Evolutionary conservation across 192 early-diverging fungal species (phyloP).

Genomic region (Podila epigama): DNA sequence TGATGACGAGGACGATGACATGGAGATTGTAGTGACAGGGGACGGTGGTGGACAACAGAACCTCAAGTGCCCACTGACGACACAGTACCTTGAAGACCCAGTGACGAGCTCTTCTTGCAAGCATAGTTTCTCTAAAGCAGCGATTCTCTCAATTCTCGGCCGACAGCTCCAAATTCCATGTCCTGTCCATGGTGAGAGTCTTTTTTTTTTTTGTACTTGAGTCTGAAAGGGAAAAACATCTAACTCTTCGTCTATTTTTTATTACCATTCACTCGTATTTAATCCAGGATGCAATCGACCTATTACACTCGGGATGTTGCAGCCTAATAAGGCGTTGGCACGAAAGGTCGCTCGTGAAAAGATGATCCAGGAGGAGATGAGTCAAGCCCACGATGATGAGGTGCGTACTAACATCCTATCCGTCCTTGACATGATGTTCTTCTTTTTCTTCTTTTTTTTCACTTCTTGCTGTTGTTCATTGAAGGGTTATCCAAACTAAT

Average conservation of each 20-base stretch:
- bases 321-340: slow-evolving; percentile 54
- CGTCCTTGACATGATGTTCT: neutral
- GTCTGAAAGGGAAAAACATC: too few relatives aligned
- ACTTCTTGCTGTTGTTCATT: neutral
- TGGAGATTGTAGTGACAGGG: slow-evolving; percentile 27
- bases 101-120: slow-evolving; percentile 61
- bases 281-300: slow-evolving; percentile 50
- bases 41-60: slow-evolving; percentile 3
- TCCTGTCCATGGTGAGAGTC: slow-evolving; percentile 32
- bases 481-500: neutral
- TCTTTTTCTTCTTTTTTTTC: neutral
- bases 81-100: slow-evolving; percentile 58
- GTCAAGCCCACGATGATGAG: slow-evolving; percentile 18
- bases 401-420: neutral
- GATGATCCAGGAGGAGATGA: slow-evolving; percentile 31
- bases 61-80: slow-evolving; percentile 59
- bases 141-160: slow-evolving; percentile 34
- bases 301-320: slow-evolving; percentile 35
- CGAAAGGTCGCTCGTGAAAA: slow-evolving; percentile 54
- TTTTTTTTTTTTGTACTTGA: neutral
- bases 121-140: slow-evolving; percentile 59
- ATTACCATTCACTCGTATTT: neutral
- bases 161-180: neutral
- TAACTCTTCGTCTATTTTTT: neutral
- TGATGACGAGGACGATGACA: slow-evolving; percentile 38